Evolutionary conservation across 2,329 filamentous ascomycete species (phyloP).

Genomic region (Aspergillus nomiae): DNA sequence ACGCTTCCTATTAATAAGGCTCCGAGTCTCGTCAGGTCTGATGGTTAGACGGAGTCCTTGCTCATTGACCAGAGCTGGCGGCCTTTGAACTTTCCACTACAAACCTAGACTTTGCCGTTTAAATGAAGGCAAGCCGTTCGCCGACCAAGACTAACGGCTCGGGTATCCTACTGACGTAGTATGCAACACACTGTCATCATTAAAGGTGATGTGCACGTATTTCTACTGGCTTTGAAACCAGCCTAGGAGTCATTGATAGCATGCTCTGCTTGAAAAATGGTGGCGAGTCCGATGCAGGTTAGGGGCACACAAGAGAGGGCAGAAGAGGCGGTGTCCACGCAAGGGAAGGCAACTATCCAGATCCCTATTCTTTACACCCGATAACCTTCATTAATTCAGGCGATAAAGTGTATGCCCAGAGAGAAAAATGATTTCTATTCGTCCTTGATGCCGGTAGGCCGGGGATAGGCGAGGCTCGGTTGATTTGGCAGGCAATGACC

Average conservation of each 20-base stretch:
- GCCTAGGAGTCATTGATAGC: not conserved
- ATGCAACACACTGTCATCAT: not conserved
- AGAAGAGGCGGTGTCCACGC: conserved; percentile 2
- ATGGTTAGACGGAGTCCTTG: not conserved
- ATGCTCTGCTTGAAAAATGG: not conserved
- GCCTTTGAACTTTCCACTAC: not conserved
- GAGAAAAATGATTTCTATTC: not conserved
- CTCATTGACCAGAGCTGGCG: not conserved
- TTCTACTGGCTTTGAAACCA: not conserved
- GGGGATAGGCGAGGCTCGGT: not conserved
- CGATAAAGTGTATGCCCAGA: not conserved
- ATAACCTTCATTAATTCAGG: not conserved
- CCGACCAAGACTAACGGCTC: not conserved
- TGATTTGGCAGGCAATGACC: not conserved
- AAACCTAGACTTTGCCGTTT: not conserved
- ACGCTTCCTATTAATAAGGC: not conserved
- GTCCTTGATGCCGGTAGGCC: not conserved
- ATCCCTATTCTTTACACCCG: not conserved
- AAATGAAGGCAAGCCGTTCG: not conserved
- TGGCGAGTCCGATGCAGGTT: not conserved
- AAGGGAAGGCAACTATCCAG: conserved; percentile 1
- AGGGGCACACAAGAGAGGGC: not conserved
- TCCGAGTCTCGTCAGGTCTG: not conserved
- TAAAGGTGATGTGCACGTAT: not conserved
- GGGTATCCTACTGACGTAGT: not conserved